phyloP scores from a whole-genome alignment of 495 filamentous ascomycete species.

The Penicillium desertorum region DNA sequence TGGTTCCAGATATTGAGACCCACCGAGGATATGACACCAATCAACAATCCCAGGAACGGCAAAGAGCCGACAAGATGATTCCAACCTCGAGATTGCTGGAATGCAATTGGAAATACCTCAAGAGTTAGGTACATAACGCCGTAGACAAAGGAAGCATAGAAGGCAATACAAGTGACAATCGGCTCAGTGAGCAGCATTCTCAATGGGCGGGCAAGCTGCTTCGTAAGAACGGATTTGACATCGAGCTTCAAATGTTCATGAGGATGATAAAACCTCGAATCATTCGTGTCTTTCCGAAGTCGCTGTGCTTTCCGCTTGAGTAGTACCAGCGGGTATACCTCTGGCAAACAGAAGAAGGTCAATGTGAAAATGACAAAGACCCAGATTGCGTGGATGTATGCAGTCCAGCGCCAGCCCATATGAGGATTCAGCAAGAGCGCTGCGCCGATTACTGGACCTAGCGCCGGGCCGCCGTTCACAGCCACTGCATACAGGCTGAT shows the following conservation, averaged over 20 bases:
- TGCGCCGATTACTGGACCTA: slow-evolving; percentile 48
- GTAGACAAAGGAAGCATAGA: slow-evolving; percentile 42
- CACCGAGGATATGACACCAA: slow-evolving; percentile 30
- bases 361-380: slow-evolving; percentile 27
- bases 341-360: slow-evolving; percentile 32
- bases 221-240: slow-evolving; percentile 29
- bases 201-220: slow-evolving; percentile 39
- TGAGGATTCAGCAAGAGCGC: slow-evolving; percentile 39
- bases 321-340: slow-evolving; percentile 35
- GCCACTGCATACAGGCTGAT: slow-evolving; percentile 43
- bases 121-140: slow-evolving; percentile 36
- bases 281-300: slow-evolving; percentile 33
- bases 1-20: slow-evolving; percentile 30
- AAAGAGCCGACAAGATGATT: slow-evolving; percentile 23
- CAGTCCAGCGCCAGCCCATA: slow-evolving; percentile 47
- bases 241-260: slow-evolving; percentile 42
- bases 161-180: slow-evolving; percentile 37
- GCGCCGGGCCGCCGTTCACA: slow-evolving; percentile 45
- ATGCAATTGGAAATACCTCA: slow-evolving; percentile 37
- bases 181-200: slow-evolving; percentile 42
- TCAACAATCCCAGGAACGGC: slow-evolving; percentile 32
- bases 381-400: slow-evolving; percentile 38
- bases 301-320: slow-evolving; percentile 34
- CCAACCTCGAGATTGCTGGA: slow-evolving; percentile 31
- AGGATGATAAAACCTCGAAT: slow-evolving; percentile 39